Evolutionary conservation across 805 yeast genomes (phyloP).

Genomic region (Saccharomycopsis babjevae): DNA sequence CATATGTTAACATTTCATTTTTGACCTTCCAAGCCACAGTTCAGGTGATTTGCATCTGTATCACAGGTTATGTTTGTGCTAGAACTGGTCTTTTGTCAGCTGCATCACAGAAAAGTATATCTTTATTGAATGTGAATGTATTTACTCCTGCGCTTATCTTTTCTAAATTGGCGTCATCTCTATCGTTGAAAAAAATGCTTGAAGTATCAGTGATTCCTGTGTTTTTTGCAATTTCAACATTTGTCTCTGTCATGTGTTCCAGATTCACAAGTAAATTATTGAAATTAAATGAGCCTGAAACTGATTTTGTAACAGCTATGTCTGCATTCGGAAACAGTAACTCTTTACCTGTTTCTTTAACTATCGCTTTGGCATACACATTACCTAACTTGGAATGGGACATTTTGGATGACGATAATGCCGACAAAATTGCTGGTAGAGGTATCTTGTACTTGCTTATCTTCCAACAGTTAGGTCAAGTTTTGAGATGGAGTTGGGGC

Average conservation of each 20-base stretch:
- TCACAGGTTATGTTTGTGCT: conserved; percentile 82
- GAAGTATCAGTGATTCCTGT: conserved; percentile 82
- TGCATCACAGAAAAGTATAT: conserved; percentile 66
- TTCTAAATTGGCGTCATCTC: conserved; percentile 57
- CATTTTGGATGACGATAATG: conserved; percentile 51
- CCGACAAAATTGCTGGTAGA: conserved; percentile 66
- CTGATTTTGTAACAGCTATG: conserved; percentile 93
- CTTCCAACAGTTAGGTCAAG: conserved; percentile 77
- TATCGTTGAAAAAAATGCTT: conserved; percentile 64
- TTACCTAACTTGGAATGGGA: conserved; percentile 72
- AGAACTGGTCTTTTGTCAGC: conserved; percentile 57
- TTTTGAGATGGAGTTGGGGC: conserved; percentile 83
- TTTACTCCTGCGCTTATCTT: conserved; percentile 95
- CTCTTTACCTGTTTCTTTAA: conserved; percentile 86
- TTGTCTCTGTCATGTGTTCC: conserved; percentile 60
- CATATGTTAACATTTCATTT: conserved; percentile 33
- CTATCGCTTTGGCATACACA: conserved; percentile 67
- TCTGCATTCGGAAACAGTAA: conserved; percentile 94
- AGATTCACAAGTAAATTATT: conserved; percentile 41
- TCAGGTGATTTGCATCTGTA: conserved; percentile 78
- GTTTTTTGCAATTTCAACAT: conserved; percentile 74
- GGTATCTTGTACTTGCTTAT: conserved; percentile 66
- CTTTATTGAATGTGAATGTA: conserved; percentile 74
- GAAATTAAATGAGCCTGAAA: conserved; percentile 57
- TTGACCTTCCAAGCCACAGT: conserved; percentile 85